Evolutionary conservation across 306 rosid species (phyloP), one percentile per base, ranked within the genome.

Genomic region (Chamaecrista fasciculata): DNA sequence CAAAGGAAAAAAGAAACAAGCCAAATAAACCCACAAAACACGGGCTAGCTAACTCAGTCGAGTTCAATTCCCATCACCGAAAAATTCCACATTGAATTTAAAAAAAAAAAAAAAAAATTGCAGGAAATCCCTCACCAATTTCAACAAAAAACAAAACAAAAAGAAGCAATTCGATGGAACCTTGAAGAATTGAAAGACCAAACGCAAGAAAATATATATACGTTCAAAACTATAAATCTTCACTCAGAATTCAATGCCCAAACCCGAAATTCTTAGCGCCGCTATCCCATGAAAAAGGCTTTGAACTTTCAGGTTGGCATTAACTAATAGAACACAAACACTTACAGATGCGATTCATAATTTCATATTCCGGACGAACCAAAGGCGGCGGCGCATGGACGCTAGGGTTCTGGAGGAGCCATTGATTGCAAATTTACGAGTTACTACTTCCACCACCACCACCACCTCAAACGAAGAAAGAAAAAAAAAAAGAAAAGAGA

Each of bases 371-470:
- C 1, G 46, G 73, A 11, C 2, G 63, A 52, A 73, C 48, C 20
- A 79, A 79, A 39, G 81, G 86, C 86, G 82, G 86, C 86, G 89
- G 95, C 85, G 76, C 49, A 50, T 33, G 75, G 52, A 23, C 34
- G 83, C 82, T 86, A 87, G 90, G 86, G 93, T 86, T 81, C 77
- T 59, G 81, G 64, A 70, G 83, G 71, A 79, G 79, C 86, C 87
- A 79, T 77, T 75, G 81, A 34, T 66, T 37, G 40, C 11, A 37
- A 75, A 62, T 69, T 34, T 11, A 33, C 33, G 67, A 75, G 58
- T 19, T 21, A 55, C 76, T 26, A 42, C n/a, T n/a, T n/a, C n/a
- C n/a, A n/a, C n/a, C n/a, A n/a, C n/a, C n/a, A n/a, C n/a, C n/a
- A n/a, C 50, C 55, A 26, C 40, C 46, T 20, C 23, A 50, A 61